Evolutionary conservation across 176 grass and related monocot species (phyloP).

Genomic region (Cenchrus purpureus): DNA sequence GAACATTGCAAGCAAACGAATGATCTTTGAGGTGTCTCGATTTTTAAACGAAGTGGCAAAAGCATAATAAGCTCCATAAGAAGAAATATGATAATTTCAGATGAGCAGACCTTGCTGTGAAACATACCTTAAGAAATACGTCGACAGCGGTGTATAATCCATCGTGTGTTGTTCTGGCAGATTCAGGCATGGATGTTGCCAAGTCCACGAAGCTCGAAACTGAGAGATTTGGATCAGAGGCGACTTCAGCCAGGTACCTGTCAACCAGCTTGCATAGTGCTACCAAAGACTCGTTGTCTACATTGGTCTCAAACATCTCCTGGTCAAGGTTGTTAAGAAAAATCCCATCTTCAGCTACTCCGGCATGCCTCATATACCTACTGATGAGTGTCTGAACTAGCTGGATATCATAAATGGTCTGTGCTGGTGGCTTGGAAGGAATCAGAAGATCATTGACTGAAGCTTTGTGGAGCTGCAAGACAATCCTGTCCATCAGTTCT

Average conservation of each 20-base stretch:
- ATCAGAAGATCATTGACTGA: conserved; percentile 77
- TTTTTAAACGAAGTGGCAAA: neutral
- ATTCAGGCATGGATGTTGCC: conserved; percentile 54
- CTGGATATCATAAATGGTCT: conserved; percentile 56
- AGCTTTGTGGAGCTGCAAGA: conserved; percentile 67
- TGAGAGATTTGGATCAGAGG: conserved; percentile 58
- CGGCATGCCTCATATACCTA: conserved; percentile 48
- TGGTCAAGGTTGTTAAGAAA: conserved; percentile 46
- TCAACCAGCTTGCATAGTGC: conserved; percentile 62
- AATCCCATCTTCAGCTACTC: conserved; percentile 33
- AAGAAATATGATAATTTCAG: neutral
- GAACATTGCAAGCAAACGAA: conserved; percentile 10
- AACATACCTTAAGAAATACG: conserved; percentile 68
- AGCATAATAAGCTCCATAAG: neutral
- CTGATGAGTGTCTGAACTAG: conserved; percentile 59
- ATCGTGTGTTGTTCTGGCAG: conserved; percentile 59
- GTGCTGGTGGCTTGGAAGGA: conserved; percentile 49
- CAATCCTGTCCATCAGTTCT: conserved; percentile 73
- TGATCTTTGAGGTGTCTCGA: neutral
- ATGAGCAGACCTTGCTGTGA: neutral
- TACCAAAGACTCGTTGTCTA: conserved; percentile 48
- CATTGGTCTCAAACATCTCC: conserved; percentile 43
- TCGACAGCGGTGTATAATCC: conserved; percentile 71
- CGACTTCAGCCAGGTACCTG: conserved; percentile 60
- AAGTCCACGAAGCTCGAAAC: conserved; percentile 63